Conservation (phyloP, 192 early-diverging fungal genomes). For the Backusella westeae region DNA sequence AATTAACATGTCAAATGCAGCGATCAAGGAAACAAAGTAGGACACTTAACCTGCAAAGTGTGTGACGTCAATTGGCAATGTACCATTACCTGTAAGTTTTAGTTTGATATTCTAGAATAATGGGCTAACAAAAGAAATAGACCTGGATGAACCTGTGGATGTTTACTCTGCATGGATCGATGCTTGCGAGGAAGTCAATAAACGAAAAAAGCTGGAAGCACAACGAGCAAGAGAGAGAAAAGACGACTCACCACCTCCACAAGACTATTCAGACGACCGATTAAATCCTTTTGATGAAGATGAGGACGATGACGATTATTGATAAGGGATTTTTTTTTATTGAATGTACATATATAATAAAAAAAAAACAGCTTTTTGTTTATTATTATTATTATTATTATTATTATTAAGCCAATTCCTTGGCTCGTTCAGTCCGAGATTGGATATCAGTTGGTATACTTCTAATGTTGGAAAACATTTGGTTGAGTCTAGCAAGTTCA, state of each 20-base stretch:
- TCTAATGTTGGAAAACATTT: neutral
- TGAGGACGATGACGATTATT: conserved; percentile 9
- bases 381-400: too few relatives aligned
- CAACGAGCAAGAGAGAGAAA: conserved; percentile 9
- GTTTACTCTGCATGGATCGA: conserved; percentile 93
- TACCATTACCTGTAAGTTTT: conserved; percentile 59
- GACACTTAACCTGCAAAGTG: conserved; percentile 71
- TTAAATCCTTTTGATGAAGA: conserved; percentile 22
- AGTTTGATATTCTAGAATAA: neutral
- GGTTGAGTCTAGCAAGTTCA: conserved; percentile 1
- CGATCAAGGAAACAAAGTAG: conserved; percentile 68
- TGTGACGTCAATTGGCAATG: conserved; percentile 77
- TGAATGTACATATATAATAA: neutral
- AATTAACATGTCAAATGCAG: conserved; percentile 27
- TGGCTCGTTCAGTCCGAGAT: neutral
- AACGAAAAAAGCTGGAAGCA: conserved; percentile 11
- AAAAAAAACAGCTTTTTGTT: neutral
- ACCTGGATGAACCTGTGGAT: conserved; percentile 78
- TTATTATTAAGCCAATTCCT: neutral
- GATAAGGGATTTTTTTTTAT: neutral
- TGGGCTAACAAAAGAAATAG: conserved; percentile 24
- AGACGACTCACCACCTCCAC: conserved; percentile 15
- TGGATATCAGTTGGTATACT: conserved; percentile 2
- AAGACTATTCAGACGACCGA: conserved; percentile 10
- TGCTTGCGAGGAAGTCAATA: conserved; percentile 63